Evolutionary conservation across 148 eudicot species (phyloP).

Genomic region (Persicaria maculosa): DNA sequence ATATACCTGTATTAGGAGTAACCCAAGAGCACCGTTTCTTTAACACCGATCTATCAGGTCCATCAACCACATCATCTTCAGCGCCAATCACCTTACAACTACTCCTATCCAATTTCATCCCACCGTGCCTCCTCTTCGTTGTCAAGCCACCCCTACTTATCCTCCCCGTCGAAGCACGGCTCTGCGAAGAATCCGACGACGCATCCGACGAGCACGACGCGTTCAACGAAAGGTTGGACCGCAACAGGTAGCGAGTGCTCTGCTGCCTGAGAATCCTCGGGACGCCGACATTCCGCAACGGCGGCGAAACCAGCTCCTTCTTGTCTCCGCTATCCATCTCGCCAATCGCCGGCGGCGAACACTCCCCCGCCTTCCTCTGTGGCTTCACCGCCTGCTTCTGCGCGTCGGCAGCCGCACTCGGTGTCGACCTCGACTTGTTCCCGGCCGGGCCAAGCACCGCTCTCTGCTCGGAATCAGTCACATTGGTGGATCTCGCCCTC

Average conservation of each 20-base stretch:
- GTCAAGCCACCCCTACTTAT: slow-evolving; percentile 35
- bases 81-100: not conserved
- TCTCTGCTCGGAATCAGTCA: slow-evolving; percentile 38
- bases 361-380: slow-evolving; percentile 34
- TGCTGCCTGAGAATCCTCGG: slow-evolving; percentile 41
- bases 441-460: slow-evolving; percentile 61
- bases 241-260: slow-evolving; percentile 31
- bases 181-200: slow-evolving; percentile 70
- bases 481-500: slow-evolving; percentile 44
- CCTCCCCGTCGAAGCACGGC: slow-evolving; percentile 83
- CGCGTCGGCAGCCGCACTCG: slow-evolving; percentile 15
- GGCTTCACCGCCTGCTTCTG: slow-evolving; percentile 38
- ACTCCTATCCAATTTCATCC: slow-evolving; percentile 21
- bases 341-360: slow-evolving; percentile 25
- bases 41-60: slow-evolving; percentile 27
- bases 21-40: slow-evolving; percentile 93
- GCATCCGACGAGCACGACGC: slow-evolving; percentile 96
- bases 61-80: slow-evolving; percentile 22
- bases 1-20: slow-evolving; percentile 70
- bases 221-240: slow-evolving; percentile 55
- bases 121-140: slow-evolving; percentile 41
- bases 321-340: slow-evolving; percentile 22
- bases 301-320: slow-evolving; percentile 21
- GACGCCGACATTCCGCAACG: slow-evolving; percentile 20
- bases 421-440: slow-evolving; percentile 40